Base-by-base conservation (phyloP, 2,329 filamentous ascomycete species). In the Cercospora sesami region DNA sequence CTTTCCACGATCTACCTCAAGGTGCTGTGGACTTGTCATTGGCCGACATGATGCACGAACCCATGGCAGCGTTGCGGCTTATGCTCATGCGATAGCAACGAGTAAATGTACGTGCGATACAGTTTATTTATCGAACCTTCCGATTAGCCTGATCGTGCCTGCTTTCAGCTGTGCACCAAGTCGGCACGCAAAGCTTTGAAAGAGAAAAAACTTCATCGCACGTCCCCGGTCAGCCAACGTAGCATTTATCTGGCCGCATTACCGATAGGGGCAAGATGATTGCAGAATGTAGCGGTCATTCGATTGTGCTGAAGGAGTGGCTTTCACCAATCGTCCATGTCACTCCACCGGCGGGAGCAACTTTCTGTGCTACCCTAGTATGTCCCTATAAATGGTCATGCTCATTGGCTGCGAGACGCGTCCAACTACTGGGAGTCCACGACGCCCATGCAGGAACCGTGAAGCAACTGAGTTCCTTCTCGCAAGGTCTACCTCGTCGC, bases 381-480 rank as follows among this genome's bases (percentile, higher is more conserved):
- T 21, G 8, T 59, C 26, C 31, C 26, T 14, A 21, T 21, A 5
- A 31, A 21, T 23, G 48, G 30, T 59, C 30, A 8, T 12, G 3
- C 18, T 36, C 12, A 59, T 59, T 59, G 55, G 55, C 26, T 33
- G 16, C 4, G 6, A 59, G 30, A 59, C 18, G 28, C 55, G 26
- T 59, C 18, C 55, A 33, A 23, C 28, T 59, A 59, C 16, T 36
- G 28, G 16, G 31, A 18, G n/a, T 59, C 55, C 55, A 59, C 28
- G 30, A 59, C 31, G 55, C 30, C 48, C 55, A 59, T 59, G 55
- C 55, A 59, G 55, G 55, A 33, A 33, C 55, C n/a, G 31, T 23
- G 18, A 57, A 53, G 36, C 16, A 39, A 28, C 48, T 9, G 23
- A 53, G 23, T 28, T n/a, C 4, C 23, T 28, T 10, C 10, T 16